A percentile compares a stretch with the other conserved stretches of the same genome.
Conservation (phyloP, 352 stramenopile species). For the Globisporangium orthogonon region DNA sequence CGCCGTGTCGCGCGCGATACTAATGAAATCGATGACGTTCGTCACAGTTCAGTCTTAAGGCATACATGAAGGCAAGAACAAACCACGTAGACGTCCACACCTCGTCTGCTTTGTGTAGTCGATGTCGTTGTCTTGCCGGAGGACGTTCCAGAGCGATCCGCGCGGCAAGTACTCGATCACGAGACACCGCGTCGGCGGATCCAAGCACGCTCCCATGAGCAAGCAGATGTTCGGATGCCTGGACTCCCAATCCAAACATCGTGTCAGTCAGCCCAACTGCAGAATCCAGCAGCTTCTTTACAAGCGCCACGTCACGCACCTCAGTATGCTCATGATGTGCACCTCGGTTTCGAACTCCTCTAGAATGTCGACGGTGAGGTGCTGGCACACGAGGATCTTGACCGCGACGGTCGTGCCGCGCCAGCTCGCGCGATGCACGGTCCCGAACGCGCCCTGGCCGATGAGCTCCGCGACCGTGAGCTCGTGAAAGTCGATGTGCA, state of each 20-base stretch:
- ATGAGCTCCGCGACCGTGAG: conserved; percentile 79
- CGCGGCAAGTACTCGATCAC: conserved; percentile 82
- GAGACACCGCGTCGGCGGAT: conserved; percentile 74
- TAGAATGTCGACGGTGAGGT: conserved; percentile 77
- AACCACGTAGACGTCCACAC: conserved; percentile 17
- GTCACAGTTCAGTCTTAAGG: too few species aligned
- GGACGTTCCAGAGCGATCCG: conserved; percentile 82
- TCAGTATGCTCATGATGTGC: conserved; percentile 87
- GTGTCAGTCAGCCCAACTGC: background rate
- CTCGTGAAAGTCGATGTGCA: conserved; percentile 78
- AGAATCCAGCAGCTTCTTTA: background rate
- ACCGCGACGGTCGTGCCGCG: conserved; percentile 71
- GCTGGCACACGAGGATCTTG: conserved; percentile 82
- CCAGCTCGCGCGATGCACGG: conserved; percentile 70
- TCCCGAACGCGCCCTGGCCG: conserved; percentile 80
- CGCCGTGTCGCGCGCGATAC: conserved; percentile 74
- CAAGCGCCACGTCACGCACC: conserved; percentile 23
- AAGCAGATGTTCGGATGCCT: conserved; percentile 86
- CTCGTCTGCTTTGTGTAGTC: conserved; percentile 63
- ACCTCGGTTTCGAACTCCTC: conserved; percentile 87
- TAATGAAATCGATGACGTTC: conserved; percentile 8
- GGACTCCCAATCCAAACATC: conserved; percentile 3
- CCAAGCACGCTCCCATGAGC: conserved; percentile 76
- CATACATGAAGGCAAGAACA: too few species aligned
- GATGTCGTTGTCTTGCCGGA: conserved; percentile 70